These are phyloP conservation scores for Periconia digitata DNA, from an alignment of 2,329 filamentous ascomycete species.

Conservation along the genomic window DNA sequence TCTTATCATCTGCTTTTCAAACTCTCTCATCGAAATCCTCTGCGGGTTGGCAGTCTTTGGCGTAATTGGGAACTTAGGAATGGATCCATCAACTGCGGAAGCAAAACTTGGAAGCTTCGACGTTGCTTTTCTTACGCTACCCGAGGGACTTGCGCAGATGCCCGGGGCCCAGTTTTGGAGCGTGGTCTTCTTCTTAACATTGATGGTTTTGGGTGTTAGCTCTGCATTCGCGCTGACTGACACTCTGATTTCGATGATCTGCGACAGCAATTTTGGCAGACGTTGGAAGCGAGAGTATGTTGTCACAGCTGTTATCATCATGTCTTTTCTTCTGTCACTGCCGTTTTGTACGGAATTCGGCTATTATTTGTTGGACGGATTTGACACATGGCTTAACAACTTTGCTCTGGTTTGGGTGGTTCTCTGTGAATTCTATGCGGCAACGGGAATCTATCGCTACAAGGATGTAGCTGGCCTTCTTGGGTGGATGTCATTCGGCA, in stretches of 20 bases:
- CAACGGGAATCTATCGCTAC: conserved; percentile 54
- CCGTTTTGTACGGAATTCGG: not conserved
- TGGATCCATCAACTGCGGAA: conserved; percentile 41
- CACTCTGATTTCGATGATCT: not conserved
- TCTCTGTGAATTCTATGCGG: conserved; percentile 39
- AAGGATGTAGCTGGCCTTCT: conserved; percentile 47
- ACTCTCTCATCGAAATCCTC: conserved; percentile 55
- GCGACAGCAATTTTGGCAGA: not conserved
- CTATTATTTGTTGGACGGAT: not conserved
- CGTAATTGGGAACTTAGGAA: conserved; percentile 50
- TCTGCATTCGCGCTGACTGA: not conserved
- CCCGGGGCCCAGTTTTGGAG: not conserved
- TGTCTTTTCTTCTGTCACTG: not conserved
- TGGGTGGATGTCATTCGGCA: conserved; percentile 42
- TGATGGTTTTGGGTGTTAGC: not conserved
- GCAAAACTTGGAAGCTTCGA: conserved; percentile 40
- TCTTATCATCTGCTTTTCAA: conserved; percentile 53
- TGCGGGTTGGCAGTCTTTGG: conserved; percentile 52
- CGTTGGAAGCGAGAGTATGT: not conserved
- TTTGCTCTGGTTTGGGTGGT: not conserved
- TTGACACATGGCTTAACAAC: not conserved
- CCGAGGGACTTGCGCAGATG: not conserved
- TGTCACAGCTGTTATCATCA: conserved; percentile 21
- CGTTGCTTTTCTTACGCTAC: not conserved
- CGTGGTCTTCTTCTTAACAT: not conserved